These are phyloP conservation scores for Euphorbia peplus DNA, from an alignment of 345 rosid species.

Conservation along the genomic window DNA sequence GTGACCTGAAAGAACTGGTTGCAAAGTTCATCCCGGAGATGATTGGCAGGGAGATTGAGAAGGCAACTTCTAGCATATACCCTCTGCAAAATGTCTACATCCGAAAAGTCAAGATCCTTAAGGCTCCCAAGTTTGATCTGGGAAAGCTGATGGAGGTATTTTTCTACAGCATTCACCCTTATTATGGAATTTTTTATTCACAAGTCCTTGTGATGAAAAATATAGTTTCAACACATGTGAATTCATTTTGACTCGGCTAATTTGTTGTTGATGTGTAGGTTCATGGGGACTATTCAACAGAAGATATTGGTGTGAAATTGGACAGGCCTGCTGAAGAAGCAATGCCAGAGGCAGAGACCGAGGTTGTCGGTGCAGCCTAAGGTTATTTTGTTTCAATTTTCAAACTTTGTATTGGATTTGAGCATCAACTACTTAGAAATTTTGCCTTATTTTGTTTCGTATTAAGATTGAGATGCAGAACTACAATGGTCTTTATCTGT, in stretches of 20 bases:
- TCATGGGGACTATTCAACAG: constrained; percentile 30
- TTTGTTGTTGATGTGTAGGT: constrained; percentile 17
- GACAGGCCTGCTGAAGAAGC: constrained; percentile 36
- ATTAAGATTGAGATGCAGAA: too few relatives aligned
- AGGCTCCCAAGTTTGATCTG: constrained; percentile 34
- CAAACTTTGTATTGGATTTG: background rate
- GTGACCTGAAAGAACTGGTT: too few relatives aligned
- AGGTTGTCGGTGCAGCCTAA: constrained; percentile 23
- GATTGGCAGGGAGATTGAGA: too few relatives aligned
- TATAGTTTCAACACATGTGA: too few relatives aligned
- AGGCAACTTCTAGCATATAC: too few relatives aligned
- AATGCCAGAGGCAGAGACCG: constrained; percentile 18
- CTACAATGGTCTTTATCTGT: background rate
- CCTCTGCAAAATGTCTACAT: too few relatives aligned
- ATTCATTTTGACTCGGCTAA: background rate
- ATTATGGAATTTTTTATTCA: too few relatives aligned
- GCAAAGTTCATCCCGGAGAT: too few relatives aligned
- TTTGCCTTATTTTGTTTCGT: background rate
- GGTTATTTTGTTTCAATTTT: background rate
- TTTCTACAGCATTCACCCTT: too few relatives aligned
- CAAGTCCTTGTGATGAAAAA: too few relatives aligned
- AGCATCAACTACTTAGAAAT: background rate
- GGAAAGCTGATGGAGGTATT: constrained; percentile 34
- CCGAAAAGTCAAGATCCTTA: constrained; percentile 31
- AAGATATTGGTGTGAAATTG: constrained; percentile 28